These are phyloP conservation scores for Starmera amethionina DNA, from an alignment of 805 yeast species.

Conservation along the genomic window DNA sequence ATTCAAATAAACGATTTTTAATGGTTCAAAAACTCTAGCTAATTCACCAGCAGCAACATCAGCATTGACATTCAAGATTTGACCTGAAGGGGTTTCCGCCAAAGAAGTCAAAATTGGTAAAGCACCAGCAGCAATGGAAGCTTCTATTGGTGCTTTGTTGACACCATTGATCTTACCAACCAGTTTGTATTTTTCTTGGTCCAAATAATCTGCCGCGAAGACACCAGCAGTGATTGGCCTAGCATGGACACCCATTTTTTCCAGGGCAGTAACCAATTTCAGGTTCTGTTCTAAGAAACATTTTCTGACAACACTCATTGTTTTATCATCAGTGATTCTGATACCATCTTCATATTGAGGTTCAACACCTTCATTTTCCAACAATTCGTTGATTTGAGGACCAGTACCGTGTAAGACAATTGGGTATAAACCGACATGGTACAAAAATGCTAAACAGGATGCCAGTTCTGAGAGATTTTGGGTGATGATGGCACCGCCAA, in stretches of 20 bases:
- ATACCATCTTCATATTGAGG: constrained; percentile 96
- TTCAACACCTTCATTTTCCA: constrained; percentile 90
- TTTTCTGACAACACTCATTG: constrained; percentile 93
- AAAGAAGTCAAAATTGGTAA: constrained; percentile 92
- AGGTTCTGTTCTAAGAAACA: constrained; percentile 95
- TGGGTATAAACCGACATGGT: constrained; percentile 96
- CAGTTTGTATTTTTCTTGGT: constrained; percentile 80
- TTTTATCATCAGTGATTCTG: constrained; percentile 86
- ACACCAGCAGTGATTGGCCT: constrained; percentile 98
- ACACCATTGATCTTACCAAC: constrained; percentile 88
- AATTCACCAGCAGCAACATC: constrained; percentile 98
- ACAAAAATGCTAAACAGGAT: constrained; percentile 87
- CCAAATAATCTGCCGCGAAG: constrained; percentile 85
- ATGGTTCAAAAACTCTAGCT: constrained; percentile 93
- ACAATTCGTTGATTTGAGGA: constrained; percentile 91
- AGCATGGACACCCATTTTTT: constrained; percentile 94
- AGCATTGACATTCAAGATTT: constrained; percentile 93
- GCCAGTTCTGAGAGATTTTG: constrained; percentile 91
- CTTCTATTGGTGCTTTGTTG: constrained; percentile 83
- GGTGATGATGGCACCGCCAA: constrained; percentile 98
- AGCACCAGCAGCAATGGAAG: constrained; percentile 92
- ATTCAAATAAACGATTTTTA: constrained; percentile 90
- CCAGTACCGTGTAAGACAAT: constrained; percentile 98
- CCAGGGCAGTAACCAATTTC: constrained; percentile 90
- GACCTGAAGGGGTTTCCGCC: constrained; percentile 96